phyloP scores from a whole-genome alignment of 2,329 filamentous ascomycete genomes.

The Botrytis cinerea region DNA sequence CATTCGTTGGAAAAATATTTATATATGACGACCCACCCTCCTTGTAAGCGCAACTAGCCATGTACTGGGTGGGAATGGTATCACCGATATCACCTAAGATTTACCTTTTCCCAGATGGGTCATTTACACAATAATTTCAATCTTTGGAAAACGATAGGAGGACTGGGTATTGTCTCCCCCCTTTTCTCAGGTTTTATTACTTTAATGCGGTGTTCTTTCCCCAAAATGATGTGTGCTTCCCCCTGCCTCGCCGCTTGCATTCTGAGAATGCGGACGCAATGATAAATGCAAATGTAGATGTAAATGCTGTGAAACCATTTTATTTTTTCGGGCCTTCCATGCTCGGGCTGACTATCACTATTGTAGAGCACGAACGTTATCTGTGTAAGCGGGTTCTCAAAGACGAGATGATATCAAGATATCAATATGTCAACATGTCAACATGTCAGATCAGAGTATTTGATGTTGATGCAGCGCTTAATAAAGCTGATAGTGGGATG shows the following conservation, averaged over 20 bases:
- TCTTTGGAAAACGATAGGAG: neutral
- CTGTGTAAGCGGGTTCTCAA: neutral
- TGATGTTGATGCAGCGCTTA: slow-evolving; percentile 10
- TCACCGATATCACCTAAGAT: slow-evolving; percentile 15
- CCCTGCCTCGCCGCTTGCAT: slow-evolving; percentile 3
- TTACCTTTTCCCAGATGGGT: neutral
- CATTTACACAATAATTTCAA: neutral
- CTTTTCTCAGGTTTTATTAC: neutral
- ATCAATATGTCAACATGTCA: neutral
- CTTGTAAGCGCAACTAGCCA: slow-evolving; percentile 5
- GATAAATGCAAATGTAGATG: neutral
- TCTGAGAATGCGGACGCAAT: neutral
- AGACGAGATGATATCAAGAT: neutral
- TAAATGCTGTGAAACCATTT: slow-evolving; percentile 6
- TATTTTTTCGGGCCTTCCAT: slow-evolving; percentile 9
- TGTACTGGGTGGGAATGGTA: neutral
- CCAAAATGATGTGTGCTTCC: neutral
- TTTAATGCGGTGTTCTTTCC: neutral
- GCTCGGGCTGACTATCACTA: slow-evolving; percentile 3
- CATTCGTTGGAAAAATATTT: neutral
- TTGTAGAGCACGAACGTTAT: neutral
- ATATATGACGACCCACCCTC: slow-evolving; percentile 3
- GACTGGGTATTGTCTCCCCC: neutral
- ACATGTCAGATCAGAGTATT: neutral
- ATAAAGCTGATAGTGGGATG: neutral